Conservation (phyloP, 2,329 filamentous ascomycete species). For the Hypoxylon sp. region DNA sequence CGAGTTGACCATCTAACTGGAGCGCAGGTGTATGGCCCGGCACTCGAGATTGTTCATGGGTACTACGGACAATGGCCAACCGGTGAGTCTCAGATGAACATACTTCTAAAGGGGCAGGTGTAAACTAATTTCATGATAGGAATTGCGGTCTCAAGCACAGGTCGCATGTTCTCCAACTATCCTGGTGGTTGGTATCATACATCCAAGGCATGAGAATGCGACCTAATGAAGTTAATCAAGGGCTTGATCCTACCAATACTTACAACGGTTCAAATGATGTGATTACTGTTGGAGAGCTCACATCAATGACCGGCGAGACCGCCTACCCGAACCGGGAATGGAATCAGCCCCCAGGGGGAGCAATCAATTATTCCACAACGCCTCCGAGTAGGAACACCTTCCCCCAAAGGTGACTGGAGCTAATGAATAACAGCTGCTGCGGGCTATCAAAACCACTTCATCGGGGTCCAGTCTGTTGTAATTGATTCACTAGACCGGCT, state of each 20-base stretch:
- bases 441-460: constrained; percentile 63
- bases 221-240: constrained; percentile 44
- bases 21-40: constrained; percentile 46
- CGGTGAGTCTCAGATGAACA: constrained; percentile 46
- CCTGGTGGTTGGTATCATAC: constrained; percentile 52
- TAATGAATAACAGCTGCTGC: constrained; percentile 53
- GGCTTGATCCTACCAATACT: constrained; percentile 64
- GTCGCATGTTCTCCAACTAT: constrained; percentile 68
- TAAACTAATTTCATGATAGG: constrained; percentile 45
- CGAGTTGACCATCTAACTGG: not conserved
- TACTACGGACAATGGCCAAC: constrained; percentile 66
- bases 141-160: constrained; percentile 65
- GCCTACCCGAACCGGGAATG: constrained; percentile 53
- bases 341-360: constrained; percentile 63
- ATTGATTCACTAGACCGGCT: constrained; percentile 65
- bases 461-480: constrained; percentile 66
- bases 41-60: constrained; percentile 64
- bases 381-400: constrained; percentile 53
- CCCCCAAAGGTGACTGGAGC: not conserved
- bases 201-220: not conserved
- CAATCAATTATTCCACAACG: constrained; percentile 65
- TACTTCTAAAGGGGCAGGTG: not conserved
- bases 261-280: constrained; percentile 53
- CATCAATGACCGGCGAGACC: constrained; percentile 44
- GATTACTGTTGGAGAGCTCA: constrained; percentile 61